A percentile compares a stretch with the other conserved stretches of the same genome.
Evolutionary conservation across 2,329 filamentous ascomycete genomes (phyloP).

Genomic region (Xylaria sp.): DNA sequence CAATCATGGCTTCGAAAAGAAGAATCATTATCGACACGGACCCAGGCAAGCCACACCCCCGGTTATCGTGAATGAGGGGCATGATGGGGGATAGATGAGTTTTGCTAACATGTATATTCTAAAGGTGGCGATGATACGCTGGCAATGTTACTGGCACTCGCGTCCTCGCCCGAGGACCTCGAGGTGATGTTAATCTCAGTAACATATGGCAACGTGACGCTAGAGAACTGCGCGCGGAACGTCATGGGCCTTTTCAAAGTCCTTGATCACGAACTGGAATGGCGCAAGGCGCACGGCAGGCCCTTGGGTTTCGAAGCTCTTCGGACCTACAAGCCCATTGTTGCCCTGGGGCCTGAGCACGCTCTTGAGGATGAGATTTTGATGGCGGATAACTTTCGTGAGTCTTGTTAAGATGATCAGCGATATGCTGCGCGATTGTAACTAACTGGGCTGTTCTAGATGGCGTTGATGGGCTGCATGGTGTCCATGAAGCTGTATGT

Average conservation of each 20-base stretch:
- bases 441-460: constrained; percentile 60
- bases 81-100: constrained; percentile 5
- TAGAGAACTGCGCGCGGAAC: constrained; percentile 88
- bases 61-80: constrained; percentile 10
- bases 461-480: constrained; percentile 79
- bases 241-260: constrained; percentile 91
- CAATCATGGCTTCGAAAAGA: constrained; percentile 71
- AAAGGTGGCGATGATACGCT: constrained; percentile 89
- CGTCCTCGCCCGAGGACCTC: constrained; percentile 83
- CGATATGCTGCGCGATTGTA: neutral
- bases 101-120: constrained; percentile 30
- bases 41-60: constrained; percentile 67
- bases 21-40: constrained; percentile 97
- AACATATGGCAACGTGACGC: constrained; percentile 92
- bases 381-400: constrained; percentile 89
- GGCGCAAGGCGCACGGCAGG: constrained; percentile 77
- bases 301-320: constrained; percentile 78
- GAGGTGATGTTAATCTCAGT: constrained; percentile 87
- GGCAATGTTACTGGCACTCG: constrained; percentile 86
- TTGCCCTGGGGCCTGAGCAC: constrained; percentile 87
- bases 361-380: constrained; percentile 86
- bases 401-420: constrained; percentile 46
- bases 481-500: constrained; percentile 71
- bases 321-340: constrained; percentile 78
- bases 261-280: constrained; percentile 86